Base-by-base conservation (phyloP, 2,329 filamentous ascomycete genomes). In the Ilyonectria robusta region DNA sequence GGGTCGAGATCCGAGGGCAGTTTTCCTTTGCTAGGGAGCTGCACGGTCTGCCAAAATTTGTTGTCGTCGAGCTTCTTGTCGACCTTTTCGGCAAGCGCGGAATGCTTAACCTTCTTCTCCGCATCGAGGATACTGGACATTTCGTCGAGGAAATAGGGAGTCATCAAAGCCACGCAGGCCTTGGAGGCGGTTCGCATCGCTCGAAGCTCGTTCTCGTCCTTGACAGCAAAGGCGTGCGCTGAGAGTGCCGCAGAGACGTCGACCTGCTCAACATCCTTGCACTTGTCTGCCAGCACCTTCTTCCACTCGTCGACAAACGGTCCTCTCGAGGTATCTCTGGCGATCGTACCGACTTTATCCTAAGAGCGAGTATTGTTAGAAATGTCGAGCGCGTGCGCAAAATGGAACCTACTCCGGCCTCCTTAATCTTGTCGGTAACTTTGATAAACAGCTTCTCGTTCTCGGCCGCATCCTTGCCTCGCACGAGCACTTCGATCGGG, bases 281-380 rank as follows among this genome's bases (percentile, higher is more conserved):
- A 92, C 68, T 93, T 90, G 23, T 93, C 92, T 64, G 86, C 85
- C 75, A 93, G 95, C 4, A 90, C 82, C 74, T 94, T 93, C 83
- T 96, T 97, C 96, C 96, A 99, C 81, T 99, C 96, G 61, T 97
- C 94, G 76, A 95, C 91, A 76, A 99, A 98, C 1, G 94, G 94
- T 2, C 96, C 96, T 59, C 88, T 89, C 2, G 95, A 92, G 26
- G 87, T 90, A 78, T 98, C 95, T 83, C 97, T 98, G 54, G 92
- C 86, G 59, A 98, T 85, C 44, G 94, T 88, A 35, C 95, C 97
- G 23, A 98, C 89, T 85, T 97, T 98, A 79, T 95, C 96, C 92
- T 94, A 74, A 46, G 62, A 13, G 29, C 37, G 33, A 63, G 58
- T 35, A 62, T 54, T 35, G 55, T 70, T 61, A 71, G 70, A 53